Conservation (phyloP, 306 rosid genomes). For the Malus asiatica region DNA sequence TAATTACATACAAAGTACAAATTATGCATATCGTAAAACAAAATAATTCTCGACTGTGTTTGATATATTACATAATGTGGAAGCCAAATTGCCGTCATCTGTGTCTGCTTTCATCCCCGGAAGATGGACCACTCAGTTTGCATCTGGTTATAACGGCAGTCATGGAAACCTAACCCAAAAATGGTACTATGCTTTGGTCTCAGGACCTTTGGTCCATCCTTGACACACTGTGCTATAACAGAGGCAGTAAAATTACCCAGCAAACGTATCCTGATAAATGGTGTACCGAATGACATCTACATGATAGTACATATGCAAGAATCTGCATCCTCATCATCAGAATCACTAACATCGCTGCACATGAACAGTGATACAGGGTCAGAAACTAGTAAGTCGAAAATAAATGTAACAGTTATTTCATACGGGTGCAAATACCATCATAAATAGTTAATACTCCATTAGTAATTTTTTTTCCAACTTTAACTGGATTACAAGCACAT, state of each 20-base stretch:
- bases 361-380: conserved; percentile 19
- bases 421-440: not conserved
- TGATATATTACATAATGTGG: conserved; percentile 28
- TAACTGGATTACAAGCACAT: not conserved
- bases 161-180: conserved; percentile 19
- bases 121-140: conserved; percentile 15
- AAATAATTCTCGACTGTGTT: conserved; percentile 11
- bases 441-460: conserved; percentile 6
- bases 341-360: conserved; percentile 75
- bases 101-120: conserved; percentile 17
- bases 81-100: conserved; percentile 21
- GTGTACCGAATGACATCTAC: conserved; percentile 42
- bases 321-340: conserved; percentile 69
- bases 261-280: conserved; percentile 27
- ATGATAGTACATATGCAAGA: conserved; percentile 70
- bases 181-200: conserved; percentile 23
- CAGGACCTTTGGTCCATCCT: conserved; percentile 27
- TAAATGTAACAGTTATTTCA: not conserved
- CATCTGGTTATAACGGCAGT: conserved; percentile 15
- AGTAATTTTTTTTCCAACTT: conserved; percentile 3
- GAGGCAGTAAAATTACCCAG: conserved; percentile 25
- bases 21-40: conserved; percentile 10
- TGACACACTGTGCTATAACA: conserved; percentile 13
- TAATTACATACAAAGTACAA: conserved; percentile 12
- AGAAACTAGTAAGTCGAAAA: conserved; percentile 4